Base-by-base conservation (phyloP, 2,329 filamentous ascomycete genomes). In the Aspergillaceae sp. region DNA sequence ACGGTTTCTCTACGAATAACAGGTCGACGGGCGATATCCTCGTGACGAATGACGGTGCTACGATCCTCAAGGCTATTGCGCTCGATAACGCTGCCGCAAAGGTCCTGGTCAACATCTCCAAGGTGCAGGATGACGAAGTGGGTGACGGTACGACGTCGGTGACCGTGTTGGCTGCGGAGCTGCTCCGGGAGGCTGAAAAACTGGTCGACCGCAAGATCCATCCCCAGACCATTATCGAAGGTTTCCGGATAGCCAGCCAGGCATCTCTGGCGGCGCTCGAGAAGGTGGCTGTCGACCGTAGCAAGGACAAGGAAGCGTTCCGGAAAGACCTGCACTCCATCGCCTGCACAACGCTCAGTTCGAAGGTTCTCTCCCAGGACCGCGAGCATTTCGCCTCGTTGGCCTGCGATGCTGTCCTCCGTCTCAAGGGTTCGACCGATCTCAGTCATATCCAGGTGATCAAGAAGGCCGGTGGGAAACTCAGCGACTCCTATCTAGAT, bases 81-180 rank as follows among this genome's bases (percentile, higher is more conserved):
- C 84, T 98, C 63, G 92, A 98, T 70, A 98, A 98, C 67, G 92
- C 92, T 38, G 92, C 92, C 26, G 92, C 92, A 45, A 98, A 98
- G 74, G 92, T 98, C 4, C 78, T 98, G 38, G 92, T 98, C 65
- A 98, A 98, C 70, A 97, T 98, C 60, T 97, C 91, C 53, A 98
- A 98, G 74, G 92, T 98, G 4, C 92, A 98, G 68, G 92, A 98
- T 63, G 92, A 98, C 66, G 92, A 98, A 70, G 91, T 98, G 27
- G 92, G 92, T 63, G 92, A 98, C 66, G 92, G 92, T 48, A 98
- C 92, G 40, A 98, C 92, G 26, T 97, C 90, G n/a, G 92, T 98
- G 47, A 85, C 92, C 38, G 92, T 98, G 10, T 76, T 98, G 52
- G 90, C 92, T 35, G 92, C 92, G 49, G 92, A 98, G 74, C 79